Conservation (phyloP, 495 filamentous ascomycete species). For the Choiromyces venosus region DNA sequence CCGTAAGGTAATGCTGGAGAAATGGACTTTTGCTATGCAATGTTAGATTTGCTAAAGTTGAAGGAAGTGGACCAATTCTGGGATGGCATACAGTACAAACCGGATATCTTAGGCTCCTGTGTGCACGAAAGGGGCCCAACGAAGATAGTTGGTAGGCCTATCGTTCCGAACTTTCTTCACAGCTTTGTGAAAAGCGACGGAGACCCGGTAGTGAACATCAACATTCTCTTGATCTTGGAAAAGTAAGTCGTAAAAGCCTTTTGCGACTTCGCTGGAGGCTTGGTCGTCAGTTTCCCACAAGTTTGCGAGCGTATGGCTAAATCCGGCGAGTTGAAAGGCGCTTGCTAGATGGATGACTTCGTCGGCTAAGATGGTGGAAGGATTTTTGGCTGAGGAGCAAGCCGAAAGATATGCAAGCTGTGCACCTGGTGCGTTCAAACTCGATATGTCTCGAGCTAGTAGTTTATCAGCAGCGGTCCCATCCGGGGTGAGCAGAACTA, state of each 20-base stretch:
- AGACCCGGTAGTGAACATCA: conserved; percentile 6
- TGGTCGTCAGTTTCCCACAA: conserved; percentile 36
- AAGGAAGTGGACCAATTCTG: too few relatives aligned
- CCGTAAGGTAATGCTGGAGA: too few relatives aligned
- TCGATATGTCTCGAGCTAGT: too few relatives aligned
- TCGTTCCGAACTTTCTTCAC: conserved; percentile 12
- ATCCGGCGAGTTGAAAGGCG: conserved; percentile 44
- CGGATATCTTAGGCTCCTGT: conserved; percentile 18
- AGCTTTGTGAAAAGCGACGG: conserved; percentile 22
- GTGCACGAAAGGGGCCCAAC: conserved; percentile 26
- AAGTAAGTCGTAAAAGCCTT: conserved; percentile 16
- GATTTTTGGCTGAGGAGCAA: conserved; percentile 39
- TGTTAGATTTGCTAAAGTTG: too few relatives aligned
- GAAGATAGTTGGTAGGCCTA: background rate
- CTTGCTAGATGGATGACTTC: conserved; percentile 42
- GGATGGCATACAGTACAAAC: too few relatives aligned
- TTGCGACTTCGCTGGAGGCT: conserved; percentile 10
- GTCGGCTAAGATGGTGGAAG: conserved; percentile 24
- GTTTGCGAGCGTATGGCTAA: conserved; percentile 43
- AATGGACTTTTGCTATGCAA: too few relatives aligned
- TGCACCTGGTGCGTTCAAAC: conserved; percentile 2
- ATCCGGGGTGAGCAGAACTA: conserved; percentile 12
- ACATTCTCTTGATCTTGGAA: conserved; percentile 2
- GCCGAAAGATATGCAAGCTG: conserved; percentile 42
- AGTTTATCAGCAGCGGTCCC: background rate